Percentiles rank a stretch among this genome's conserved stretches.
Conservation (phyloP, 345 rosid species). For the Conringia planisiliqua region DNA sequence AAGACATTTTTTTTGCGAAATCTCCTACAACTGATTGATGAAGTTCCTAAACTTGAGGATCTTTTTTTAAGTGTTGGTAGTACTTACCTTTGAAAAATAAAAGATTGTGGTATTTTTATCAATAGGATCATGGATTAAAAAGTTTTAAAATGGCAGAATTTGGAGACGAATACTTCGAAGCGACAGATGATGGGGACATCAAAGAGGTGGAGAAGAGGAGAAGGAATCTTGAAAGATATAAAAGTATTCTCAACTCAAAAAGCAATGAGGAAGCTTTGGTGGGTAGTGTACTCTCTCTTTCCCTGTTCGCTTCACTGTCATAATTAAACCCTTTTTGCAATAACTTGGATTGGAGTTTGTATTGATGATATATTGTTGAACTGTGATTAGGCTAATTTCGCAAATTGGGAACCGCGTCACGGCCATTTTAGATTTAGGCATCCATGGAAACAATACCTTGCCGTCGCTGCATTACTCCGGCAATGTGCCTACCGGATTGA, state of each 20-base stretch:
- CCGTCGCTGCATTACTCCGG: conserved; percentile 58
- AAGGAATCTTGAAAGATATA: conserved; percentile 45
- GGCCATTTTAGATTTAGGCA: conserved; percentile 70
- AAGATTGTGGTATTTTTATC: not conserved
- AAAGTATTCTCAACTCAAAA: conserved; percentile 56
- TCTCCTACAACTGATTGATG: not conserved
- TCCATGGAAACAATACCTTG: conserved; percentile 71
- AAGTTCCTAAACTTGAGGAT: not conserved
- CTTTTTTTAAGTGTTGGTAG: not conserved
- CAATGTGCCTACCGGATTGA: conserved; percentile 67
- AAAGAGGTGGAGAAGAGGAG: conserved; percentile 36
- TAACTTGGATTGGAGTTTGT: not conserved
- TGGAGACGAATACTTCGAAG: conserved; percentile 48
- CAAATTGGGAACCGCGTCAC: conserved; percentile 97
- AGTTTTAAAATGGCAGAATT: conserved; percentile 44
- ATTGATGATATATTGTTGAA: not conserved
- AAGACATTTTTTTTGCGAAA: too few species aligned
- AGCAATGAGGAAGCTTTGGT: conserved; percentile 70
- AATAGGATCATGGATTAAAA: not conserved
- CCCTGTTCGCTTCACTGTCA: not conserved
- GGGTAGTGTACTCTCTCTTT: conserved; percentile 9
- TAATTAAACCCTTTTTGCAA: not conserved
- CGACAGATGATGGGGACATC: conserved; percentile 24
- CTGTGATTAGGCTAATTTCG: conserved; percentile 59
- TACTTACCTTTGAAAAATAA: not conserved